A percentile compares a stretch with the other conserved stretches of the same genome.
phyloP scores from a whole-genome alignment of 1,284 basidiomycete species.

The Puccinia coronata region DNA sequence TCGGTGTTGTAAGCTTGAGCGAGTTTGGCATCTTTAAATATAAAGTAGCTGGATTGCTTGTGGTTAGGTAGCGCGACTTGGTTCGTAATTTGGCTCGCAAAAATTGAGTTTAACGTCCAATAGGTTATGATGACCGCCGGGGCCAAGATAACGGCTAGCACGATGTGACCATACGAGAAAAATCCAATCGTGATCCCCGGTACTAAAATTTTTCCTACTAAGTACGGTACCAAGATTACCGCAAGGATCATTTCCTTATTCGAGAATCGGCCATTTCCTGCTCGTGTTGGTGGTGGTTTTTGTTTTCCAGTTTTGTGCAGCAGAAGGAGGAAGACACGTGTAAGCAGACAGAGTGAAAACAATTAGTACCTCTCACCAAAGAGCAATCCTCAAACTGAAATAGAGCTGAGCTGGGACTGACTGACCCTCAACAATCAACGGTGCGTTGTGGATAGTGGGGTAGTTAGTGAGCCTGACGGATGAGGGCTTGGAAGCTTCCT shows the following conservation, averaged over 20 bases:
- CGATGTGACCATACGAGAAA: slow-evolving; percentile 33
- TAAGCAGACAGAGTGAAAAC: no score
- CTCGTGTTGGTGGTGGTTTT: no score
- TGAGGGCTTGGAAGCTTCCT: slow-evolving; percentile 9
- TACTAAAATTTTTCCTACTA: slow-evolving; percentile 37
- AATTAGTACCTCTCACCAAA: no score
- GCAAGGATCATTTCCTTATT: slow-evolving; percentile 30
- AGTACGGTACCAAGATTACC: slow-evolving; percentile 16
- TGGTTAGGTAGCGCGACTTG: slow-evolving; percentile 82
- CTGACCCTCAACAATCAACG: slow-evolving; percentile 40
- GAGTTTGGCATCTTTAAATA: slow-evolving; percentile 81
- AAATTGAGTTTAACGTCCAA: slow-evolving; percentile 84
- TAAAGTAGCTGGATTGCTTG: slow-evolving; percentile 84
- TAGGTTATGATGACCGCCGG: slow-evolving; percentile 66
- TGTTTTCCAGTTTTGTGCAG: no score
- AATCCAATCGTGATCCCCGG: slow-evolving; percentile 17
- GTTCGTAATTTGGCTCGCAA: slow-evolving; percentile 75
- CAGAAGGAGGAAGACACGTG: no score
- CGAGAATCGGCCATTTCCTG: slow-evolving; percentile 46
- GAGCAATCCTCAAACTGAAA: no score
- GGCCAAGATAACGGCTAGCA: slow-evolving; percentile 2
- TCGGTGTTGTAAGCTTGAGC: slow-evolving; percentile 66
- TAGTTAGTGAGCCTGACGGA: slow-evolving; percentile 24
- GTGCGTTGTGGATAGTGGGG: slow-evolving; percentile 43
- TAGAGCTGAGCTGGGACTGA: background rate